Evolutionary conservation across 495 filamentous ascomycete species (phyloP), one percentile per base, ranked within the genome.

Genomic region (Pseudomonodictys pantanalensis): DNA sequence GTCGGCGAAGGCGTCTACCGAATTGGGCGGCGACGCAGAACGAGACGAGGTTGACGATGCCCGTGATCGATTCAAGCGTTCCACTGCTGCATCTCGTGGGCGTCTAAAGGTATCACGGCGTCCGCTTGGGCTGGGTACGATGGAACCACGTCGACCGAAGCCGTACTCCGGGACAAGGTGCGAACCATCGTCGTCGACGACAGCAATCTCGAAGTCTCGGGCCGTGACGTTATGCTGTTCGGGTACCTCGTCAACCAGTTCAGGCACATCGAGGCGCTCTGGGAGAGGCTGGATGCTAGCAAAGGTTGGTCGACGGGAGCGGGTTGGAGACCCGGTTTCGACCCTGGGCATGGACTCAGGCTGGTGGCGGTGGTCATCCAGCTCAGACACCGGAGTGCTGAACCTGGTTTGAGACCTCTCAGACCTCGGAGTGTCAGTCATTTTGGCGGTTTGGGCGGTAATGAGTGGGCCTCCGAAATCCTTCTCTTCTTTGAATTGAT

Each of bases 1-100:
- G 61, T 93, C 90, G 2, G 92, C 95, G 72, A 98, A 98, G 15
- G 93, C 93, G 72, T 97, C 92, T 23, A 98, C 93, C 2, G 93
- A 98, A 71, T 97, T 97, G 1, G 93, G 92, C 10, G 91, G 92
- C 17, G 95, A 98, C 0, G 81, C 78, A 1, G 89, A 89, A 24
- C 89, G 80, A 32, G 82, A 83, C 6, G 82, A 83, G 3, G 78
- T 72, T 3, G 85, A 87, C 5, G 82, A 85, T 6, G 74, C 71
- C 49, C 81, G 62, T 17, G 78, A 79, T 28, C 70, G 60, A 32
- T 73, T 73, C 39, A 72, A 69, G 18, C 74, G 64, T 26, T 82
- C 76, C 39, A 76, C 74, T 33, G 78, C 76, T 23, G 70, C 73
- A 28, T 69, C 53, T 18, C 68, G 33, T 33, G 69, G 62, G 4